Evolutionary conservation across 352 stramenopile species (phyloP).

Genomic region (Globisporangium viniferum): DNA sequence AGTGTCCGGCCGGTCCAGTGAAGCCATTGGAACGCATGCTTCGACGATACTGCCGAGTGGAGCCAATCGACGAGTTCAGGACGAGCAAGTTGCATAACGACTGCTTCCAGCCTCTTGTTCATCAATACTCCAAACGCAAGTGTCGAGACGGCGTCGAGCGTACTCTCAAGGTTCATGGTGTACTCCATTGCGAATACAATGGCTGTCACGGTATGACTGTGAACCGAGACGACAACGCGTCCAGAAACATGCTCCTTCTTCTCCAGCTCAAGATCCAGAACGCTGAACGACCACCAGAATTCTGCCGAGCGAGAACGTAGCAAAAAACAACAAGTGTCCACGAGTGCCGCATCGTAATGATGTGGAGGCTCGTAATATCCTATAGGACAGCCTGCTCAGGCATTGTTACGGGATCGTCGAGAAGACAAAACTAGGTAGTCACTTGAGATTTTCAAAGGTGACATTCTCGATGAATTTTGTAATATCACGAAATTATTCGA

Average conservation of each 20-base stretch:
- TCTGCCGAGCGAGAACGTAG: not conserved
- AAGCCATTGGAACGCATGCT: constrained; percentile 11
- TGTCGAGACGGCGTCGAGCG: not conserved
- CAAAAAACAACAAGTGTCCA: constrained; percentile 15
- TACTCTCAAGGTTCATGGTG: constrained; percentile 15
- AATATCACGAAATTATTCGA: too few relatives aligned
- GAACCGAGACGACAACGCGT: constrained; percentile 6
- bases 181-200: constrained; percentile 15
- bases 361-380: constrained; percentile 7
- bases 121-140: constrained; percentile 9
- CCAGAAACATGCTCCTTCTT: constrained; percentile 9
- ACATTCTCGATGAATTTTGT: too few relatives aligned
- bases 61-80: constrained; percentile 1
- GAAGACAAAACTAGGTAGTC: constrained; percentile 1
- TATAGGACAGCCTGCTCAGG: constrained; percentile 5
- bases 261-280: constrained; percentile 4
- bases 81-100: too few relatives aligned
- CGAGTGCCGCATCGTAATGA: not conserved
- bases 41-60: not conserved
- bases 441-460: not conserved
- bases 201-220: constrained; percentile 12
- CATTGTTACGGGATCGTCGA: not conserved
- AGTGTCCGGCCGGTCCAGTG: constrained; percentile 1
- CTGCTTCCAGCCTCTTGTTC: not conserved
- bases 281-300: not conserved